Evolutionary conservation across 108 stramenopile species (phyloP).

Genomic region (Cyclotella choctawhatcheeana): DNA sequence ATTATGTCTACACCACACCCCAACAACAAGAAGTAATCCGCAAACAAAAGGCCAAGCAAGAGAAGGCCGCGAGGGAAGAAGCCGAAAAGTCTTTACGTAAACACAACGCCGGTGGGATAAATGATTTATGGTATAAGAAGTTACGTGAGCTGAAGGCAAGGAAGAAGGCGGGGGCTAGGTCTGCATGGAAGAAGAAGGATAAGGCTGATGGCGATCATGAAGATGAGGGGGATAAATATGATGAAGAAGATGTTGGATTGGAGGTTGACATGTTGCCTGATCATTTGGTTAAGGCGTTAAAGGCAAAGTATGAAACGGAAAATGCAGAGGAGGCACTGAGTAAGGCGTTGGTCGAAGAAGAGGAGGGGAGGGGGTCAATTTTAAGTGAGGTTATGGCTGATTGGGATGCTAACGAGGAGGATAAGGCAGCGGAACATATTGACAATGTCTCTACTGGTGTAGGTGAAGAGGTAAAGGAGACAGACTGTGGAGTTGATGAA

Average conservation of each 20-base stretch:
- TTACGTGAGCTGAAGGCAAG: constrained; percentile 26
- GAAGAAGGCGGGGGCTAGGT: constrained; percentile 12
- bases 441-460: not conserved
- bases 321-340: constrained; percentile 33
- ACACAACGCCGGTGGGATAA: constrained; percentile 9
- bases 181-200: constrained; percentile 1
- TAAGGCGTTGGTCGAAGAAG: constrained; percentile 38
- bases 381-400: constrained; percentile 14
- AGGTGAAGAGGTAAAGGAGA: not conserved
- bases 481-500: not conserved
- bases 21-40: constrained; percentile 33
- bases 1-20: constrained; percentile 29
- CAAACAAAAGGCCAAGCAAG: constrained; percentile 17
- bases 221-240: constrained; percentile 9
- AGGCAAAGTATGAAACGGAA: constrained; percentile 42
- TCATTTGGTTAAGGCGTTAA: constrained; percentile 36
- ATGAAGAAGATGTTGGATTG: constrained; percentile 11
- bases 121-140: constrained; percentile 32
- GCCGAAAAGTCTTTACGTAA: constrained; percentile 16
- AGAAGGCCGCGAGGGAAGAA: constrained; percentile 25
- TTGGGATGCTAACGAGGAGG: constrained; percentile 3
- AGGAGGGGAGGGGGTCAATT: constrained; percentile 14
- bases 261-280: constrained; percentile 44
- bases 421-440: not conserved
- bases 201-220: not conserved